Percentiles rank a stretch among this genome's conserved stretches.
These are phyloP conservation scores for Apostasia shenzhenica DNA, from an alignment of 106 monocot species.

Conservation along the genomic window DNA sequence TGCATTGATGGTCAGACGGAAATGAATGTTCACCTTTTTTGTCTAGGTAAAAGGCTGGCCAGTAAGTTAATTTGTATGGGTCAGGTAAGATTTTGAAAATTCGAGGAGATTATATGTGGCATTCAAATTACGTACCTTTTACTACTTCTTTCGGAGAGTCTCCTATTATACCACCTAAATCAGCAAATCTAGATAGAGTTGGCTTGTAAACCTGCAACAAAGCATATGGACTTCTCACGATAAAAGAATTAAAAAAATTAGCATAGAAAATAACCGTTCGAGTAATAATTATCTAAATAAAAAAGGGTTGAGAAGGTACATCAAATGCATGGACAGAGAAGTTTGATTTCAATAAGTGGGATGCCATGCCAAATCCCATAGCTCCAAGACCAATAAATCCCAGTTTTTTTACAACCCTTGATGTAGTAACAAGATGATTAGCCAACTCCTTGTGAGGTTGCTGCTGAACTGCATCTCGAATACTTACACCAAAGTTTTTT, in stretches of 20 bases:
- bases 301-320: constrained; percentile 34
- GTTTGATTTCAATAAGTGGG: constrained; percentile 65
- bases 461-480: constrained; percentile 46
- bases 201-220: constrained; percentile 72
- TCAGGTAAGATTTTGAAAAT: background rate
- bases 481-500: constrained; percentile 58
- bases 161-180: constrained; percentile 58
- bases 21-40: no score
- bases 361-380: constrained; percentile 98
- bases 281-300: background rate
- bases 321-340: constrained; percentile 77
- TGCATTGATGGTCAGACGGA: no score
- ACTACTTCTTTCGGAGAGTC: constrained; percentile 53
- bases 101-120: background rate
- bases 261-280: background rate
- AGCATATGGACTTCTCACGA: no score
- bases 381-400: constrained; percentile 99
- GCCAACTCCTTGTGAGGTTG: constrained; percentile 44
- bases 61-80: no score
- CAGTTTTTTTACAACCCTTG: constrained; percentile 47
- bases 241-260: background rate
- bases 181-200: constrained; percentile 66
- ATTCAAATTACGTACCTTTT: constrained; percentile 56
- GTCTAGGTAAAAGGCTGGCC: no score
- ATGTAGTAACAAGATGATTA: constrained; percentile 29